Evolutionary conservation across 2,329 filamentous ascomycete genomes (phyloP), one percentile per base, ranked within the genome.

Genomic region (Fusarium succisae): DNA sequence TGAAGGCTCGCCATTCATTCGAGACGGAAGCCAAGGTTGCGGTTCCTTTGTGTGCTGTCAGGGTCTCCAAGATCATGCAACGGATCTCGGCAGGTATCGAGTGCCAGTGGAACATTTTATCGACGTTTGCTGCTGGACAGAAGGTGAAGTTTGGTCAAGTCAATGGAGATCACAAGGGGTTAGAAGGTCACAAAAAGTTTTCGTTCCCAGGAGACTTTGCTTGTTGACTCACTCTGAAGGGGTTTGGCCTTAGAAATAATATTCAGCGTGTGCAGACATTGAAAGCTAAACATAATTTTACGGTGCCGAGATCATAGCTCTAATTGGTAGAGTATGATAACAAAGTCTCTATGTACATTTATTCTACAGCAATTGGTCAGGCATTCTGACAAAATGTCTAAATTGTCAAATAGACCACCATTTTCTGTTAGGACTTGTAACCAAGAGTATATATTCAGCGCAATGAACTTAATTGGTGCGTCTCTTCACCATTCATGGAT

Each of bases 41-140:
- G 18, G 28, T 60, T 2, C n/a, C 20, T 3, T 59, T 3, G 14
- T 62, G 51, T 11, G 13, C 14, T 7, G n/a, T 30, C 2, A 75
- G n/a, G 6, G 39, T 2, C 20, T 60, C 35, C 4, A 74, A n/a
- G 22, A 75, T 64, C 15, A 69, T 44, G 6, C 4, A 7, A 9
- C 70, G 64, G 5, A 72, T 12, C 47, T 74, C 72, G 5, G 18
- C 3, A 13, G 61, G 68, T 9, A 75, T 43, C 20, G 32, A 64
- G 24, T 2, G 5, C 72, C 64, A 75, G 18, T 15, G 4, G 15
- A n/a, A 4, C 59, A 63, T 74, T 22, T 12, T 63, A 22, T 45
- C 17, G n/a, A 35, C 3, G 32, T 20, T 51, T 59, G 13, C 14
- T 26, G 17, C 8, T 6, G 8, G 22, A 18, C 12, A 10, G 15